A percentile compares a stretch with the other conserved stretches of the same genome.
Conservation (phyloP, 805 yeast genomes). For the Kazachstania psychrophila region DNA sequence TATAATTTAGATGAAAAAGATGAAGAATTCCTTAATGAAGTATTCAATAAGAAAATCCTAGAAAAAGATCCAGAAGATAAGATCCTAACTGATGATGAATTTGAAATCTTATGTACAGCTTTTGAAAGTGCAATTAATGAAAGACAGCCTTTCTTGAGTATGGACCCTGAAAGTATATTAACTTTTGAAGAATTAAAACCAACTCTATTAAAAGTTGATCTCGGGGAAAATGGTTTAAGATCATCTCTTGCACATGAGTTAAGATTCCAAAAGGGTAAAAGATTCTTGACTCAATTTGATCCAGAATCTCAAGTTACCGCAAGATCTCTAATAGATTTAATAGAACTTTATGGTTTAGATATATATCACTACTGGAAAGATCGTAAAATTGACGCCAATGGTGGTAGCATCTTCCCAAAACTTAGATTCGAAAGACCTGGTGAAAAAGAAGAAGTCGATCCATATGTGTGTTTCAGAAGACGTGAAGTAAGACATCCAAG, state of each 20-base stretch:
- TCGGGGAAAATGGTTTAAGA: conserved; percentile 43
- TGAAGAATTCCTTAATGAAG: conserved; percentile 47
- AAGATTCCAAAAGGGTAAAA: conserved; percentile 33
- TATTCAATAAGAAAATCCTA: conserved; percentile 1
- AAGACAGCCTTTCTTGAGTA: conserved; percentile 77
- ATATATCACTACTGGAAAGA: conserved; percentile 76
- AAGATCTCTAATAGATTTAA: conserved; percentile 39
- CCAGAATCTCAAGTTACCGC: conserved; percentile 30
- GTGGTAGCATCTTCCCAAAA: conserved; percentile 62
- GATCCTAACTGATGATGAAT: conserved; percentile 67
- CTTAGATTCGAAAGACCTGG: conserved; percentile 79
- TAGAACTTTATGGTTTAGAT: conserved; percentile 51
- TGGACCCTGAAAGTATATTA: conserved; percentile 74
- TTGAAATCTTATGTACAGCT: conserved; percentile 65
- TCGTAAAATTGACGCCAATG: conserved; percentile 61
- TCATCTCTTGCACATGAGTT: conserved; percentile 48
- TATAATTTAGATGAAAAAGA: conserved; percentile 89
- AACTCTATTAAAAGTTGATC: conserved; percentile 36
- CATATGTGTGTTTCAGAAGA: conserved; percentile 90
- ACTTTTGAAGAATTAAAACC: conserved; percentile 59
- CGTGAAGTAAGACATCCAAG: conserved; percentile 93
- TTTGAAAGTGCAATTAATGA: conserved; percentile 68
- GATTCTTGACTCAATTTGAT: conserved; percentile 49
- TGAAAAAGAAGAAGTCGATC: conserved; percentile 88
- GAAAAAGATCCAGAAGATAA: conserved; percentile 11